Conservation (phyloP, 2,329 filamentous ascomycete genomes). For the Colletotrichum sp. region DNA sequence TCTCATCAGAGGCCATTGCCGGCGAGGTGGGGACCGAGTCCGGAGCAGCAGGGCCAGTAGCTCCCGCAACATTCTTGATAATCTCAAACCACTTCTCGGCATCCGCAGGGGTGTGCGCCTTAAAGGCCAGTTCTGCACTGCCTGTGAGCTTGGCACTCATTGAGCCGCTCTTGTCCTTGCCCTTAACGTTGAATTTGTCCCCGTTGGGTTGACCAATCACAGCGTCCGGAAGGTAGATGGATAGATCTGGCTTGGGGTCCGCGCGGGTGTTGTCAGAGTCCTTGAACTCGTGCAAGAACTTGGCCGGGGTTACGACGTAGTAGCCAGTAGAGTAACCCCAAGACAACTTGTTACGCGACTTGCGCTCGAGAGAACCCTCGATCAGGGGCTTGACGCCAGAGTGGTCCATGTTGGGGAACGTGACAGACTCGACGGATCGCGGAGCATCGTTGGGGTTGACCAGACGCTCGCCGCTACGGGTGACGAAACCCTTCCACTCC, state of each 20-base stretch:
- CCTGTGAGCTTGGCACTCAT: conserved; percentile 83
- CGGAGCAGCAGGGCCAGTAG: conserved; percentile 40
- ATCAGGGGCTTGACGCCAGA: conserved; percentile 79
- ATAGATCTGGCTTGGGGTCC: conserved; percentile 84
- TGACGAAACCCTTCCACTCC: conserved; percentile 87
- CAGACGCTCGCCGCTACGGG: conserved; percentile 73
- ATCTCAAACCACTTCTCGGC: conserved; percentile 86
- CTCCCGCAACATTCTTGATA: conserved; percentile 66
- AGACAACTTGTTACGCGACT: conserved; percentile 82
- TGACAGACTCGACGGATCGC: conserved; percentile 74
- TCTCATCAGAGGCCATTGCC: conserved; percentile 31
- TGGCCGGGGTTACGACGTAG: conserved; percentile 88
- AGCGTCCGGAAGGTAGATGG: conserved; percentile 91
- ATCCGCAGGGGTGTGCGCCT: conserved; percentile 80
- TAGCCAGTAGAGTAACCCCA: conserved; percentile 81
- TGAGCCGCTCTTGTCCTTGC: conserved; percentile 86
- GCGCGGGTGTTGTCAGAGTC: conserved; percentile 76
- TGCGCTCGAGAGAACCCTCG: conserved; percentile 88
- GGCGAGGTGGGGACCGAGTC: conserved; percentile 37
- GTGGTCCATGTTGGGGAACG: conserved; percentile 91
- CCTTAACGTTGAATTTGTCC: conserved; percentile 92
- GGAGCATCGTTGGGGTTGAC: conserved; percentile 79
- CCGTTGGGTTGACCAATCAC: conserved; percentile 73
- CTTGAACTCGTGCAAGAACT: conserved; percentile 96
- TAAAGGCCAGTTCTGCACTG: conserved; percentile 82